Evolutionary conservation across 805 yeast genomes (phyloP).

Genomic region (Lachancea meyersii): DNA sequence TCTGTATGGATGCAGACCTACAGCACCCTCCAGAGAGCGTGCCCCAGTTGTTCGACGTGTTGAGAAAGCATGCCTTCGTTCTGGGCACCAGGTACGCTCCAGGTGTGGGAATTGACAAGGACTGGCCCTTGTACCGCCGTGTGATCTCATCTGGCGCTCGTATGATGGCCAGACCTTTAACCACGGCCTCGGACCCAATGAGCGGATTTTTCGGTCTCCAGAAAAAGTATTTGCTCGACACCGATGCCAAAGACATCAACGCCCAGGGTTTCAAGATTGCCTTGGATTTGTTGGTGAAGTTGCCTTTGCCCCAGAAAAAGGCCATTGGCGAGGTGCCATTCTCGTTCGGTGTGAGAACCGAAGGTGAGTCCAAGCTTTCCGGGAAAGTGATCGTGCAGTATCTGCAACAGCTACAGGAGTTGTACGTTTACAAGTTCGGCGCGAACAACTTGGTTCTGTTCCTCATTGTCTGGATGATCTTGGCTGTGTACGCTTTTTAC

Average conservation of each 20-base stretch:
- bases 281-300: constrained; percentile 41
- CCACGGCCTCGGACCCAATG: constrained; percentile 50
- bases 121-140: constrained; percentile 48
- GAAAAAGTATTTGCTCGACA: constrained; percentile 36
- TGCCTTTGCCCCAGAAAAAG: constrained; percentile 33
- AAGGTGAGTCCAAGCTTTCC: constrained; percentile 46
- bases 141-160: constrained; percentile 46
- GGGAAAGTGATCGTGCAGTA: constrained; percentile 46
- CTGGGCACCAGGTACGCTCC: constrained; percentile 50
- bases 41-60: constrained; percentile 38
- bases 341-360: constrained; percentile 48
- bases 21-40: constrained; percentile 50
- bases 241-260: constrained; percentile 34
- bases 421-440: constrained; percentile 43
- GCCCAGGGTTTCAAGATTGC: constrained; percentile 47
- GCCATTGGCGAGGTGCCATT: constrained; percentile 44
- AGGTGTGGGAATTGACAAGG: constrained; percentile 48
- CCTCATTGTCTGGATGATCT: constrained; percentile 27
- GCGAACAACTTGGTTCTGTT: constrained; percentile 33
- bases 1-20: constrained; percentile 50
- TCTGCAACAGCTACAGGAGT: constrained; percentile 40
- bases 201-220: constrained; percentile 48
- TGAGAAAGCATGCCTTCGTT: constrained; percentile 40
- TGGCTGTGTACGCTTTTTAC: constrained; percentile 29
- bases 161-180: constrained; percentile 43